Evolutionary conservation across 2,329 filamentous ascomycete genomes (phyloP).

Genomic region (Fusarium pseudocircinatum): DNA sequence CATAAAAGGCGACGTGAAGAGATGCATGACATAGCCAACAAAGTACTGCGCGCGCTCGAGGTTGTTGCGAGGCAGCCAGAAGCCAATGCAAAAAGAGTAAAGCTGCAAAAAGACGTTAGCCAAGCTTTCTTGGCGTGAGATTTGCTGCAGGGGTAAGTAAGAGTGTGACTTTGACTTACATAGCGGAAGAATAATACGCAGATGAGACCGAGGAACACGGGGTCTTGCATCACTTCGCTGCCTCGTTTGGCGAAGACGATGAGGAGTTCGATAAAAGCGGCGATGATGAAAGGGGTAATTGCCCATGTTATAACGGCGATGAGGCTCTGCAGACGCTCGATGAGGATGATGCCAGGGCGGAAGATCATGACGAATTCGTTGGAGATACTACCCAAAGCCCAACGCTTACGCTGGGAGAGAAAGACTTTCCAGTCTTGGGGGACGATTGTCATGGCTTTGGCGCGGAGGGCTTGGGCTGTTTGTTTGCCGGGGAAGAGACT

Average conservation of each 20-base stretch:
- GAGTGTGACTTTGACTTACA: conserved; percentile 48
- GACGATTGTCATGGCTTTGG: conserved; percentile 58
- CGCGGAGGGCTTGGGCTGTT: conserved; percentile 58
- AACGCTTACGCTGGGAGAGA: conserved; percentile 59
- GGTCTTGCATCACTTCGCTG: conserved; percentile 47
- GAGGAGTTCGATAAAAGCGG: conserved; percentile 51
- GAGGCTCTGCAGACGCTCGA: conserved; percentile 57
- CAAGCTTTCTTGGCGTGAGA: conserved; percentile 6
- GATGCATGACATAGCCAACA: conserved; percentile 50
- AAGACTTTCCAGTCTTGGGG: conserved; percentile 58
- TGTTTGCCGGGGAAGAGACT: conserved; percentile 55
- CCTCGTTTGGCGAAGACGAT: conserved; percentile 49
- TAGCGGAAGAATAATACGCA: conserved; percentile 51
- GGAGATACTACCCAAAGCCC: conserved; percentile 58
- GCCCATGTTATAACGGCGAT: conserved; percentile 59
- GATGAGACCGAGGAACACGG: conserved; percentile 51
- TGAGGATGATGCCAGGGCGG: conserved; percentile 52
- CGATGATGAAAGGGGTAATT: conserved; percentile 57
- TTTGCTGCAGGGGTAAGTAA: not conserved
- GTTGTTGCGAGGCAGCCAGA: conserved; percentile 53
- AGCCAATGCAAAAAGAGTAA: conserved; percentile 54
- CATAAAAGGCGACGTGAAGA: conserved; percentile 53
- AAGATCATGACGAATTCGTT: conserved; percentile 62
- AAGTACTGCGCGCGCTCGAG: conserved; percentile 52
- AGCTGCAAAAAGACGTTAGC: conserved; percentile 43